These are phyloP conservation scores for Geotrichum australiense DNA, from an alignment of 1,139 yeast species.

Conservation along the genomic window DNA sequence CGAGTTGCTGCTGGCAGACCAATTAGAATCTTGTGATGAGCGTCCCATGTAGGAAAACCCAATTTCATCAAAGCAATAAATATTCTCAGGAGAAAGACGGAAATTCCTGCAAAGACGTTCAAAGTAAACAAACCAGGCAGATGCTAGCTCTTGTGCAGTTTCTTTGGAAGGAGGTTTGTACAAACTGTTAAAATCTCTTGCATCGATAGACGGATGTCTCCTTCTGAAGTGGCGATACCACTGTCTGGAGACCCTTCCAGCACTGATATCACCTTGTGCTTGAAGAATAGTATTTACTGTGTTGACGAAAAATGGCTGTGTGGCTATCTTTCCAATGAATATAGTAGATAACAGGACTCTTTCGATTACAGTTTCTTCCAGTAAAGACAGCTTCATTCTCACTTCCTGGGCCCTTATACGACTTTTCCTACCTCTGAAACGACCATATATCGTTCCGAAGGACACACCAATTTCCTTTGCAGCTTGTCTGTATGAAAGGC, in stretches of 20 bases:
- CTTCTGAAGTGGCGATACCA: constrained; percentile 19
- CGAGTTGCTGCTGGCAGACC: neutral
- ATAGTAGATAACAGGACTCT: constrained; percentile 15
- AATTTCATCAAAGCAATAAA: constrained; percentile 16
- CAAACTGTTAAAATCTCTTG: constrained; percentile 15
- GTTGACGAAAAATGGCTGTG: constrained; percentile 17
- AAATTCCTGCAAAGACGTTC: constrained; percentile 11
- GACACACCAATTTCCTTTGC: constrained; percentile 19
- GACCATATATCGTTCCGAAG: constrained; percentile 19
- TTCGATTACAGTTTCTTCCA: constrained; percentile 18
- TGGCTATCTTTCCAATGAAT: constrained; percentile 16
- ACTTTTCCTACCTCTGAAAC: constrained; percentile 18
- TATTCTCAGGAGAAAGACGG: constrained; percentile 14
- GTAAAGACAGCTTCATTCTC: constrained; percentile 18
- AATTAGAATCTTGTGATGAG: neutral
- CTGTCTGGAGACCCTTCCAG: constrained; percentile 17
- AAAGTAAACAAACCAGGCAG: constrained; percentile 15
- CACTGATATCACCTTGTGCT: constrained; percentile 18
- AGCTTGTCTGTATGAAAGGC: constrained; percentile 18
- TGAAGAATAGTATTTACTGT: constrained; percentile 16
- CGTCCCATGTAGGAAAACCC: constrained; percentile 10
- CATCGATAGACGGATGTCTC: constrained; percentile 18
- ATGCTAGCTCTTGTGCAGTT: constrained; percentile 7
- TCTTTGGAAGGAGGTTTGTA: constrained; percentile 12
- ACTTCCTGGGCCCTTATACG: constrained; percentile 18